Evolutionary conservation across 345 rosid genomes (phyloP).

Genomic region (Leavenworthia alabamica): DNA sequence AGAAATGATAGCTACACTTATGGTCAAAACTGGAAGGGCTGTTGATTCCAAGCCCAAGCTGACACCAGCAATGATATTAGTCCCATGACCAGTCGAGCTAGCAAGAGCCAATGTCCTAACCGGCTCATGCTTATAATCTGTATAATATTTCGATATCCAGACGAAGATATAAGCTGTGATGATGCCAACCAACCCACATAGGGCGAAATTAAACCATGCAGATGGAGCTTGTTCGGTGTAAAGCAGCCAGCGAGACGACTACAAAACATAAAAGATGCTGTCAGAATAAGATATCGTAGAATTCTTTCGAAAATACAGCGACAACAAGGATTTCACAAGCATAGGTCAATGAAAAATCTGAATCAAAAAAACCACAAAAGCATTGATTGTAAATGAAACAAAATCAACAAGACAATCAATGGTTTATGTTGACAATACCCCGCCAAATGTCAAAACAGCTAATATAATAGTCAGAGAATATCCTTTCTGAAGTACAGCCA

Average conservation of each 20-base stretch:
- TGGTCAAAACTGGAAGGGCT: constrained; percentile 87
- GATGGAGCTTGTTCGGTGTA: constrained; percentile 91
- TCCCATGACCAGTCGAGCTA: constrained; percentile 94
- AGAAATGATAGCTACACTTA: constrained; percentile 69
- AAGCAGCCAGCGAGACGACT: constrained; percentile 97
- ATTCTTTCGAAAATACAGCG: neutral
- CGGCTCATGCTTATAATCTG: constrained; percentile 98
- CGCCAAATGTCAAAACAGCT: constrained; percentile 77
- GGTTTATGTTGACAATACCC: constrained; percentile 37
- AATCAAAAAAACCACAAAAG: too few relatives aligned
- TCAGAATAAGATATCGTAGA: too few relatives aligned
- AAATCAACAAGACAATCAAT: neutral
- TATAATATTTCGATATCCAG: constrained; percentile 90
- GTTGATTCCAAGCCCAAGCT: constrained; percentile 98
- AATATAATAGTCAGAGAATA: constrained; percentile 71
- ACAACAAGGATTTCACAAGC: neutral
- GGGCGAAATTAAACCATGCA: constrained; percentile 88
- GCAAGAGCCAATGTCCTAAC: constrained; percentile 88
- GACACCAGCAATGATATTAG: constrained; percentile 93
- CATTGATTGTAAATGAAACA: too few relatives aligned
- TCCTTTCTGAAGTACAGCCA: constrained; percentile 94
- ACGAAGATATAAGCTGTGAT: constrained; percentile 89
- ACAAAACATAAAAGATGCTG: constrained; percentile 35
- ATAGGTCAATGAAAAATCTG: too few relatives aligned
- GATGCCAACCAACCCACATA: constrained; percentile 99